Conservation (phyloP, 176 grass and related monocot genomes). For the Carex pumila region DNA sequence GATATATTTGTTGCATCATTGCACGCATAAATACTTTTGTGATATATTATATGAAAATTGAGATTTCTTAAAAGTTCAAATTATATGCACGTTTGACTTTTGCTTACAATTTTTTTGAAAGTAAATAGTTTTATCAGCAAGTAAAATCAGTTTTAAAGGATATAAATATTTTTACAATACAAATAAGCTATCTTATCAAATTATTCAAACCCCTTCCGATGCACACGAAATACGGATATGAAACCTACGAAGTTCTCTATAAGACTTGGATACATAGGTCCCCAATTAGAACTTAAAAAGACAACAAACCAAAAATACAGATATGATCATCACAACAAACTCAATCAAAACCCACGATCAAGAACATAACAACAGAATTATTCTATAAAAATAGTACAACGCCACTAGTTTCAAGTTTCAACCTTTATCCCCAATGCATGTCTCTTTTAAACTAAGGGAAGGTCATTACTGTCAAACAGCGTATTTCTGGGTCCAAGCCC, state of each 20-base stretch:
- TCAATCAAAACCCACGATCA: background rate
- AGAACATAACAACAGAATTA: background rate
- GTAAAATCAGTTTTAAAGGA: too few species aligned
- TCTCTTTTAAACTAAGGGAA: background rate
- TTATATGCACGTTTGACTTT: too few species aligned
- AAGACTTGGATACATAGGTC: background rate
- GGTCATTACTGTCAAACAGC: conserved; percentile 6
- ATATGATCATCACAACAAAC: background rate
- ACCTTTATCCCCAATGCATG: background rate
- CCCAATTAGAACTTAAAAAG: background rate
- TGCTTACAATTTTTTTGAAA: too few species aligned
- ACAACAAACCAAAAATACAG: background rate
- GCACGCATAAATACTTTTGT: too few species aligned
- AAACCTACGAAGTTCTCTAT: background rate
- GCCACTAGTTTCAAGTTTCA: background rate
- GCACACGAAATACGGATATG: too few species aligned
- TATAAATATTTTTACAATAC: too few species aligned
- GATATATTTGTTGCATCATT: too few species aligned
- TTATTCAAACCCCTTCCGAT: too few species aligned
- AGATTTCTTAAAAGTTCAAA: too few species aligned
- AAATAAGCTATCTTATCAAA: too few species aligned
- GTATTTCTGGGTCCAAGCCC: conserved; percentile 38
- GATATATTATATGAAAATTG: too few species aligned
- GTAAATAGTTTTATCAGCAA: too few species aligned
- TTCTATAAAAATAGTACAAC: background rate